Evolutionary conservation across 441 rosid species (phyloP), one percentile per base, ranked within the genome.

Genomic region (Gossypium davidsonii): DNA sequence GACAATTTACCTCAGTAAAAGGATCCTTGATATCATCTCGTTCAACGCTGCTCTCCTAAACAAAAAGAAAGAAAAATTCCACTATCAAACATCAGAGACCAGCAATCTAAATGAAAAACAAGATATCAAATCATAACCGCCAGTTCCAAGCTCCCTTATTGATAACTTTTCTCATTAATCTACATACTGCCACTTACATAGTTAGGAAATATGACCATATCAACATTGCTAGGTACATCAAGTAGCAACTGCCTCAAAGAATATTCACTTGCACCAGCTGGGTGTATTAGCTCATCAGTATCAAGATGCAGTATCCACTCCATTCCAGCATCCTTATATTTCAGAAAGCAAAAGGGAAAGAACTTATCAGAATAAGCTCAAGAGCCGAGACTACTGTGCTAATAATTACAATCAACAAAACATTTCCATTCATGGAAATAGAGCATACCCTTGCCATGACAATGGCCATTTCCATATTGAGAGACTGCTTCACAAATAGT

Each of bases 401-500:
- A 26, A 3, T 55, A 25, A 73, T 57, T 37, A 80, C 48, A 58
- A 56, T 23, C 44, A 76, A 60, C 37, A 68, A 49, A 64, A 12
- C 48, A 61, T 39, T 53, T 52, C 57, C 18, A 68, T 76, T 31
- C 25, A 17, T 28, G 53, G 14, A 51, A 64, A 3, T 11, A 55
- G 4, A 59, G 31, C 85, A 56, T 86, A 90, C 92, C 90, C 94
- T 88, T 64, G 94, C 94, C 94, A 90, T 86, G 86, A 88, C 85
- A 78, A 90, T 90, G 61, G 94, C 94, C 94, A 90, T 90, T 82
- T 90, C 92, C 94, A 90, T 90, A 78, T 90, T 88, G 80, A 90
- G 92, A 77, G 92, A 90, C 68, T 90, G 94, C 81, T 90, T 90
- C 70, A 90, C 94, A 80, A 90, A 88, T 37, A 90, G 81, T 80